Base-by-base conservation (phyloP, 257 asterid species). In the Ajuga chamaepitys region DNA sequence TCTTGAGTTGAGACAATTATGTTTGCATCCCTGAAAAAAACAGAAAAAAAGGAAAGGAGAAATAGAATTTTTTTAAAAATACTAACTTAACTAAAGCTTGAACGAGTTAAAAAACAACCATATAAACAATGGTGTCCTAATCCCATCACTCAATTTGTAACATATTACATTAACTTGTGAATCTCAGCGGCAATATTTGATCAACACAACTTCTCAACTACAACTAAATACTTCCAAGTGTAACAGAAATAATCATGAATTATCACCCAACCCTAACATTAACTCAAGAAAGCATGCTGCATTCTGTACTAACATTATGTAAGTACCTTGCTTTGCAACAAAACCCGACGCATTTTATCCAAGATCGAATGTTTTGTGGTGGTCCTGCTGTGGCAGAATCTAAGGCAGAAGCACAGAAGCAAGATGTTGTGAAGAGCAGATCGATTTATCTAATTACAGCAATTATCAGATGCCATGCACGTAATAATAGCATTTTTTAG, bases 331-430 rank as follows among this genome's bases (percentile, higher is more conserved):
- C 66, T 78, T 74, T 80, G 85, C 85, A 86, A 67, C 86, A 86
- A 51, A 57, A 74, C 13, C 83, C 55, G 34, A 59, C 80, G 47
- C 17, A 83, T 50, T 80, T 88, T 57, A 94, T 83, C 97, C 94
- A 94, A 55, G 73, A 68, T 59, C 81, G 83, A 64, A 94, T 82
- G 76, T 90, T 94, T 75, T 86, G 88, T 1, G 96, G 97, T 46
- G 95, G 95, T 37, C 92, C 96, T 52, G 80, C 74, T 28, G 74
- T 47, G 34, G 46, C 73, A 47, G 85, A 84, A 73, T 78, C 97
- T 86, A 64, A 46, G 63, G 77, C 51, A 73, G 62, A 62, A 32
- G 75, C 68, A 74, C 51, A 73, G 66, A 62, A 32, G 75, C 68
- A 74, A 55, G 54, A 22, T 41, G 70, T n/a, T 37, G 66, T 57